Conservation (phyloP, 257 asterid species). For the Jasminum sambac region DNA sequence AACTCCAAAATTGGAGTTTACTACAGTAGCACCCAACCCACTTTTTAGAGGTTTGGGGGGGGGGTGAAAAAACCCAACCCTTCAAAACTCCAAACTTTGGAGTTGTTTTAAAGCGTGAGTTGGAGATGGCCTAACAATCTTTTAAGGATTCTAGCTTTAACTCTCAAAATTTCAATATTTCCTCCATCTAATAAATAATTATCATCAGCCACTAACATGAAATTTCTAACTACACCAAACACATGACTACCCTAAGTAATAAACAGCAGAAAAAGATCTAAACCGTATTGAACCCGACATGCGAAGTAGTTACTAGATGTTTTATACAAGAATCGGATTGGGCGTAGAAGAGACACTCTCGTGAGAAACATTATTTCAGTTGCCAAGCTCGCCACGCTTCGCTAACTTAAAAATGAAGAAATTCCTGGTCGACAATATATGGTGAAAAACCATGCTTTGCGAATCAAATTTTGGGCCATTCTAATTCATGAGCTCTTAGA, state of each 20-base stretch:
- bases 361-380: slow-evolving; percentile 54
- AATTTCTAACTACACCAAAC: not conserved
- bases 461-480: not conserved
- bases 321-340: not conserved
- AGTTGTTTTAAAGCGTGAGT: no score
- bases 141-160: not conserved
- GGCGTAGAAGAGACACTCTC: slow-evolving; percentile 24
- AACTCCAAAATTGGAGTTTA: no score
- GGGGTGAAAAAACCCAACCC: no score
- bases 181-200: not conserved
- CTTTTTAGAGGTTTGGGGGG: no score
- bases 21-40: no score
- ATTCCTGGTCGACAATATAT: not conserved
- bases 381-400: slow-evolving; percentile 16
- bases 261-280: not conserved
- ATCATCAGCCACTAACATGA: not conserved
- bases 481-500: not conserved
- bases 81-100: no score
- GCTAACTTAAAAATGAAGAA: slow-evolving; percentile 13
- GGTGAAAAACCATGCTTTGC: not conserved
- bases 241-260: not conserved
- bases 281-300: no score
- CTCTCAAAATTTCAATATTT: not conserved
- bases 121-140: not conserved
- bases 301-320: not conserved